Percentiles rank a stretch among this genome's conserved stretches.
Evolutionary conservation across 257 asterid genomes (phyloP).

Genomic region (Nemophila menziesii): DNA sequence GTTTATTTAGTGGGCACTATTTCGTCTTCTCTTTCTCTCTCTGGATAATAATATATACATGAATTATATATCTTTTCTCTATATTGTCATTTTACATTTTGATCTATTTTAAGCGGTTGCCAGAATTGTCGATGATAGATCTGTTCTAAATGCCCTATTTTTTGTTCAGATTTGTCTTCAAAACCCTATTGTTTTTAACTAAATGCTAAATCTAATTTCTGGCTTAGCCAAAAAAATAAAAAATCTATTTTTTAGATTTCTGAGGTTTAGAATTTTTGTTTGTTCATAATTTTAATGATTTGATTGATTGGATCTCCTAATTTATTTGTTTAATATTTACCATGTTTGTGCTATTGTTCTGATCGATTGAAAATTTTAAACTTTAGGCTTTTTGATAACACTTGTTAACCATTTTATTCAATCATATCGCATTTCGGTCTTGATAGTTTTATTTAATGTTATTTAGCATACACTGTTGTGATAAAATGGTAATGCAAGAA

Average conservation of each 20-base stretch:
- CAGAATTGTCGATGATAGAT: slow-evolving; percentile 21
- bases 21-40: slow-evolving; percentile 11
- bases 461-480: too few species aligned
- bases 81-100: slow-evolving; percentile 2
- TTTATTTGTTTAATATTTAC: background rate
- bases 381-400: too few species aligned
- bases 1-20: slow-evolving; percentile 12
- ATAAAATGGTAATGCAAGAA: too few species aligned
- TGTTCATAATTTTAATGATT: slow-evolving; percentile 17
- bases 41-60: slow-evolving; percentile 15
- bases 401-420: too few species aligned
- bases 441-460: too few species aligned
- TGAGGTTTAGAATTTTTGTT: background rate
- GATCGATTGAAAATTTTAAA: too few species aligned
- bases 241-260: slow-evolving; percentile 7
- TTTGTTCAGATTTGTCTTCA: slow-evolving; percentile 40
- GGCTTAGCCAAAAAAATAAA: too few species aligned
- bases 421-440: too few species aligned
- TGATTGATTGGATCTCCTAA: background rate
- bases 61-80: slow-evolving; percentile 2
- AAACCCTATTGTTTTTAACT: slow-evolving; percentile 20
- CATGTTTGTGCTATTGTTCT: too few species aligned
- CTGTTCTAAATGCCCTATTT: slow-evolving; percentile 17
- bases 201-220: slow-evolving; percentile 14
- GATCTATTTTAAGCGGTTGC: slow-evolving; percentile 7